Percentiles rank a stretch among this genome's conserved stretches.
phyloP scores from a whole-genome alignment of 805 yeast genomes.

The Schizosaccharomyces octosporus region DNA sequence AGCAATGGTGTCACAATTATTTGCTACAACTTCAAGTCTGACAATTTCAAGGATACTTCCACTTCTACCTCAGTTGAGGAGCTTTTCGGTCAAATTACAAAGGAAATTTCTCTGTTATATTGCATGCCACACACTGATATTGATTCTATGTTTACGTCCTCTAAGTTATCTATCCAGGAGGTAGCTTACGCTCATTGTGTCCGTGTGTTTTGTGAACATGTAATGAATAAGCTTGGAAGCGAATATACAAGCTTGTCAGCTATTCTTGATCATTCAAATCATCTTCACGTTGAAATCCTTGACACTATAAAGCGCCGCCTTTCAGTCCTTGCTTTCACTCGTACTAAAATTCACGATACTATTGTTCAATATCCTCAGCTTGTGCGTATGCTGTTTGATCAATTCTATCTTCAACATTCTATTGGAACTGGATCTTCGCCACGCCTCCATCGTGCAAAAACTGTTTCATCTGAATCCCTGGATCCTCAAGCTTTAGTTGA shows the following conservation, averaged over 20 bases:
- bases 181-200: constrained; percentile 85
- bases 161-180: constrained; percentile 77
- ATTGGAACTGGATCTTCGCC: constrained; percentile 56
- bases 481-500: constrained; percentile 21
- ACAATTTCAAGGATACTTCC: constrained; percentile 13
- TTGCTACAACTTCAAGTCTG: constrained; percentile 58
- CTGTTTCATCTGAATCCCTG: neutral
- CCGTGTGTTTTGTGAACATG: constrained; percentile 76
- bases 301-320: constrained; percentile 64
- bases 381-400: constrained; percentile 62
- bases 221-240: constrained; percentile 77
- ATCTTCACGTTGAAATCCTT: constrained; percentile 51
- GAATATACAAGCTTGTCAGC: constrained; percentile 51
- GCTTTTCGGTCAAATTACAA: constrained; percentile 68
- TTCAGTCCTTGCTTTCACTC: constrained; percentile 81
- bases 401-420: constrained; percentile 32
- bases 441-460: constrained; percentile 38
- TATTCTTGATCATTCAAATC: constrained; percentile 37
- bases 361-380: constrained; percentile 45
- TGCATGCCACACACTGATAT: constrained; percentile 75
- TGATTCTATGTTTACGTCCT: constrained; percentile 42
- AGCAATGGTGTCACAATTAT: constrained; percentile 67
- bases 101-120: constrained; percentile 79
- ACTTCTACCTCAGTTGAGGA: constrained; percentile 31
- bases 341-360: constrained; percentile 53